Evolutionary conservation across 495 filamentous ascomycete species (phyloP), one percentile per base, ranked within the genome.

Genomic region (Halenospora varia): DNA sequence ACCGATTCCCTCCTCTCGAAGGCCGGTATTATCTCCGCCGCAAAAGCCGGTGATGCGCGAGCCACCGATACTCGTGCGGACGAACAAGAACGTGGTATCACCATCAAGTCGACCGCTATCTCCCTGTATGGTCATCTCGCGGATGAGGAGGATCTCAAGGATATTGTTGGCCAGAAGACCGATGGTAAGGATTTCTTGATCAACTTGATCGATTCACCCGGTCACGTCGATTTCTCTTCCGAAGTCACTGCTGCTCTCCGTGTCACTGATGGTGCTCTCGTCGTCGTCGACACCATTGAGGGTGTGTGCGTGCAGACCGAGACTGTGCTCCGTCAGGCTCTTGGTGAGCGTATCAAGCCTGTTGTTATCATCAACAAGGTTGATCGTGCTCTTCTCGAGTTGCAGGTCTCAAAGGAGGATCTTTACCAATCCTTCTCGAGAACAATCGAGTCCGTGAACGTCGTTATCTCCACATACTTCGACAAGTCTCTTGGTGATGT

Each of bases 311-410:
- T 99, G 75, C 94, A 99, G 83, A 99, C 94, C 67, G 94, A 99
- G 87, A 99, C 94, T 70, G 94, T 99, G 68, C 85, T 99, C 61
- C 92, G 94, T 72, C 94, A 99, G 82, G 94, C 94, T 75, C 91
- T 99, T 70, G 89, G 89, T 81, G 94, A 99, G 86, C 95, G 94
- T 82, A 99, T 99, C 80, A 99, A 97, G 86, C 94, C 94, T 65
- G 95, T 99, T 70, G 82, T 92, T 70, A 88, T 96, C 76, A 96
- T 99, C 83, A 99, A 99, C 89, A 99, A 99, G 85, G 94, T 99
- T 73, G 94, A 99, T 75, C 94, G 94, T 82, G 90, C 94, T 71
- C 88, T 99, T 70, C 89, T 97, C 70, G 94, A 99, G 79, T 85
- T 99, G 59, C 94, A 99, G 78, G 84, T 96, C 69, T 85, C 85